These are phyloP conservation scores for Fragilaria radians DNA, from an alignment of 108 stramenopile genomes.

Conservation along the genomic window DNA sequence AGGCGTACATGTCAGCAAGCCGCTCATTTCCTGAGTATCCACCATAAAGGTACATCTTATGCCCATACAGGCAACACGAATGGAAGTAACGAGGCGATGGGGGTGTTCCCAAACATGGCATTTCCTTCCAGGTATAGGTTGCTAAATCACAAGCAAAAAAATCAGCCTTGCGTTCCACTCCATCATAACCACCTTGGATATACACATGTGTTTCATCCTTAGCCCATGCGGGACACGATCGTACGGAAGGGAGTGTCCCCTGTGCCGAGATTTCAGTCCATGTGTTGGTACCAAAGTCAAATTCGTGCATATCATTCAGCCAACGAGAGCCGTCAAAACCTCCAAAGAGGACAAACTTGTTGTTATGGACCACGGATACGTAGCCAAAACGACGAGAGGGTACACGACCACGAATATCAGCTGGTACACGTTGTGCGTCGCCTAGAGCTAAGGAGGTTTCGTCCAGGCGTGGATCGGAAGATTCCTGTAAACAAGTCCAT, in stretches of 20 bases:
- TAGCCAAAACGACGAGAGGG: constrained; percentile 88
- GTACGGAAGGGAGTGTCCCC: constrained; percentile 52
- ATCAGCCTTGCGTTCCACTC: constrained; percentile 86
- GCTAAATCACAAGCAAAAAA: constrained; percentile 84
- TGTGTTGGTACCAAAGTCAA: constrained; percentile 58
- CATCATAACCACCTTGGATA: constrained; percentile 93
- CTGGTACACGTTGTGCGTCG: constrained; percentile 3
- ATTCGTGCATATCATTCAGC: constrained; percentile 86
- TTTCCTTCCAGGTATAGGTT: constrained; percentile 84
- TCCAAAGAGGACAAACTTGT: constrained; percentile 87
- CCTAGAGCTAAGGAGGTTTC: constrained; percentile 1
- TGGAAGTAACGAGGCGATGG: constrained; percentile 93
- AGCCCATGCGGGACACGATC: constrained; percentile 88
- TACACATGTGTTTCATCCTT: constrained; percentile 83
- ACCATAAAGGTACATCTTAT: constrained; percentile 85
- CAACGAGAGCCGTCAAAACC: constrained; percentile 85
- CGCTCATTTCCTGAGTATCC: constrained; percentile 87
- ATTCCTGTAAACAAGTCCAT: constrained; percentile 82
- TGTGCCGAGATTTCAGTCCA: constrained; percentile 65
- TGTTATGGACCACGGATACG: constrained; percentile 82
- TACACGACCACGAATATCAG: constrained; percentile 18
- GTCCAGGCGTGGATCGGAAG: constrained; percentile 29
- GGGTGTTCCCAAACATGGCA: constrained; percentile 72
- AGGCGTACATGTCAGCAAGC: constrained; percentile 84
- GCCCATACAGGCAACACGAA: constrained; percentile 84